Percentiles rank a stretch among this genome's conserved stretches.
Evolutionary conservation across 2,329 filamentous ascomycete genomes (phyloP).

Genomic region (Epichloe bromicola): DNA sequence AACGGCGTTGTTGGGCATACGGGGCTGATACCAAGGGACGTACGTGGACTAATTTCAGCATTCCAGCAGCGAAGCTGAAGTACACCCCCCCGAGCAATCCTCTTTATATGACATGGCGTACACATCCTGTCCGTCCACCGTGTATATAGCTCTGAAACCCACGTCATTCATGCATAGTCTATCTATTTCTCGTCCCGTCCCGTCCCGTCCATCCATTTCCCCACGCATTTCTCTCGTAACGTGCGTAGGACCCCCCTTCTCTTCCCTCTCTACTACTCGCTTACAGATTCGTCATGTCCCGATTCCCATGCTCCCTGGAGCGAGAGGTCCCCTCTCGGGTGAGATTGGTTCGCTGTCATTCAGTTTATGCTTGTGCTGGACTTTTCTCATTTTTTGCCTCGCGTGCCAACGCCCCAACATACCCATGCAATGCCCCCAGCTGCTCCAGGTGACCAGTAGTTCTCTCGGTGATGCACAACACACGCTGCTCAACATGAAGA

Average conservation of each 20-base stretch:
- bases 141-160: not conserved
- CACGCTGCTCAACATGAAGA: not conserved
- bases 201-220: not conserved
- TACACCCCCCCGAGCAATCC: no score
- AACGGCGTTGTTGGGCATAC: no score
- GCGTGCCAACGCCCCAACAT: not conserved
- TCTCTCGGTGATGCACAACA: not conserved
- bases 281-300: not conserved
- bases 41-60: no score
- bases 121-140: not conserved
- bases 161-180: slow-evolving; percentile 10
- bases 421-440: not conserved
- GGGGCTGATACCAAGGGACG: no score
- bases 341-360: no score
- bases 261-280: not conserved
- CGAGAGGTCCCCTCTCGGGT: not conserved
- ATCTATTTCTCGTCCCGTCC: slow-evolving; percentile 8
- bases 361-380: not conserved
- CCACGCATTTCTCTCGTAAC: not conserved
- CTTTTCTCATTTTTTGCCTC: not conserved
- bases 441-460: not conserved
- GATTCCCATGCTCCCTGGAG: not conserved
- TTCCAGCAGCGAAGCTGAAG: no score
- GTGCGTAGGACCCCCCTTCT: not conserved
- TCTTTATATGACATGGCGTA: not conserved